phyloP scores from a whole-genome alignment of 129 eudicot genomes.

The Flaveria bidentis region DNA sequence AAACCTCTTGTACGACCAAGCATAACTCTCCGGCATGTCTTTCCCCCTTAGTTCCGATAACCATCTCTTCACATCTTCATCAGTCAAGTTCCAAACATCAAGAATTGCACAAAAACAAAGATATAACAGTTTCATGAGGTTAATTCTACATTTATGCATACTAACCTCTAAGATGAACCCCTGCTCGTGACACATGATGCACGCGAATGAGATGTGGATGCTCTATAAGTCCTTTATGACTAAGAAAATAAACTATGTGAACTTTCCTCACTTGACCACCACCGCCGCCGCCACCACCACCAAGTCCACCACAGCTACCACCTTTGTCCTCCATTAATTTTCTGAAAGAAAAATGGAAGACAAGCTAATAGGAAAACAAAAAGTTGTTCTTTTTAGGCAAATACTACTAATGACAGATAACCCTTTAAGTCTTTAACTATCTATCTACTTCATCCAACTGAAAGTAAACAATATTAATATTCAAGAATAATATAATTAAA shows the following conservation, averaged over 20 bases:
- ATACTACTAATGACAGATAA: background rate
- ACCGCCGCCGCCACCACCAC: conserved; percentile 5
- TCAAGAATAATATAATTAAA: conserved; percentile 8
- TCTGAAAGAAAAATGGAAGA: conserved; percentile 39
- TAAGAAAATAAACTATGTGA: conserved; percentile 65
- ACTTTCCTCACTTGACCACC: conserved; percentile 64
- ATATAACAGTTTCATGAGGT: too few relatives aligned
- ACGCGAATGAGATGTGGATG: conserved; percentile 77
- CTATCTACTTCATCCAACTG: background rate
- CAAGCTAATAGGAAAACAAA: conserved; percentile 28
- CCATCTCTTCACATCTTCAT: conserved; percentile 69
- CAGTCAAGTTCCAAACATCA: background rate
- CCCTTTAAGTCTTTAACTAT: conserved; percentile 1
- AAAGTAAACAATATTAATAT: conserved; percentile 10
- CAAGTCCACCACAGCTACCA: conserved; percentile 20
- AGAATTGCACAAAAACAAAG: background rate
- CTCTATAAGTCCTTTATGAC: conserved; percentile 63
- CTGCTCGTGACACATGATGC: conserved; percentile 60
- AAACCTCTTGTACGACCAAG: conserved; percentile 93
- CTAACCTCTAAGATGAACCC: conserved; percentile 59
- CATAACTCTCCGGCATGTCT: conserved; percentile 72
- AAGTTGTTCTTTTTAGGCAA: conserved; percentile 42
- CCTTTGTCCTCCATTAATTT: conserved; percentile 63
- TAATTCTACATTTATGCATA: background rate
- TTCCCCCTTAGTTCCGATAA: conserved; percentile 70